Evolutionary conservation across 2,329 filamentous ascomycete genomes (phyloP), one percentile per base, ranked within the genome.

Genomic region (Claviceps capensis): DNA sequence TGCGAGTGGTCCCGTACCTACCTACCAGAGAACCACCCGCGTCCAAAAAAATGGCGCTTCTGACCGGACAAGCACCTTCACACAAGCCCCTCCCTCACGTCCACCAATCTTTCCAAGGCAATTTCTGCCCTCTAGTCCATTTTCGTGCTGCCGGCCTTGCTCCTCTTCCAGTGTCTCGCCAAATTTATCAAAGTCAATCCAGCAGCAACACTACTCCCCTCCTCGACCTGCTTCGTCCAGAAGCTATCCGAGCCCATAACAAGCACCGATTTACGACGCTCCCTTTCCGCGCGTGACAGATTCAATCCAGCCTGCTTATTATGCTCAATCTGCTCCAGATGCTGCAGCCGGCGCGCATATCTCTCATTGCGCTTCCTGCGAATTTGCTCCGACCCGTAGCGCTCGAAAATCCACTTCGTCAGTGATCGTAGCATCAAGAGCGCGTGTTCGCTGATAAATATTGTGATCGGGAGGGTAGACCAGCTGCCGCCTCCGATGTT

Each of bases 371-470:
- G 61, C 54, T 73, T 67, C 8, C 62, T 61, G 8, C 69, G 65
- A 5, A 72, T 68, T 26, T 69, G 63, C 36, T 68, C 65, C 0
- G 70, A 72, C 0, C 71, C 70, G 8, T 67, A 59, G 1, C 64
- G 62, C 17, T 68, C 58, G 6, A 73, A 66, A 0, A 66, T 51
- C 30, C 62, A 68, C 14, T 63, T 61, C 1, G 71, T 67, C 0
- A 68, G 41, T 1, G 66, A 60, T 0, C 83, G 77, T 0, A 85
- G 69, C 6, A 81, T 65, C 4, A 89, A 73, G 60, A 86, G 86
- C 30, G 83, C 67, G 61, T 89, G 86, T 62, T 89, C 85, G 52
- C 82, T 80, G 62, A 87, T 75, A 63, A 89, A 84, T 42, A 89
- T 81, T 0, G 79, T 78, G 23, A 88, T 71, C 9, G 88, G 75